Conservation (phyloP, 805 yeast genomes). For the Saturnispora ahearnii region DNA sequence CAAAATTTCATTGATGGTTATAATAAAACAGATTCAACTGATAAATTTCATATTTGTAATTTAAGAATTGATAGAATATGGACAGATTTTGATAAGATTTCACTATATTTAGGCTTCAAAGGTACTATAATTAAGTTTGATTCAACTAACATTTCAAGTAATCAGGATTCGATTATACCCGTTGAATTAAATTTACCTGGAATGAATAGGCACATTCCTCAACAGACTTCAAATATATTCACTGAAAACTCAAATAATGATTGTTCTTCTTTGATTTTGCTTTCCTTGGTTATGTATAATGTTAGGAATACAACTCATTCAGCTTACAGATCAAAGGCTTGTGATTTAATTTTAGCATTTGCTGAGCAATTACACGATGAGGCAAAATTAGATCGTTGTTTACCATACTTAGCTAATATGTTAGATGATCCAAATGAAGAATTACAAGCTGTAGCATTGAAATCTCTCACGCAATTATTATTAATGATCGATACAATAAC, state of each 20-base stretch:
- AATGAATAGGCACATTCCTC: conserved; percentile 38
- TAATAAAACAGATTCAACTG: background rate
- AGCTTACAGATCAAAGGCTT: conserved; percentile 52
- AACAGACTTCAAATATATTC: conserved; percentile 27
- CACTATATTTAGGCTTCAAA: conserved; percentile 32
- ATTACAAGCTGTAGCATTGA: conserved; percentile 60
- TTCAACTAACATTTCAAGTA: conserved; percentile 8
- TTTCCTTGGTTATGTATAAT: conserved; percentile 51
- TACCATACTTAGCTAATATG: conserved; percentile 71
- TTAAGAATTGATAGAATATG: conserved; percentile 52
- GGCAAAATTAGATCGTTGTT: conserved; percentile 71
- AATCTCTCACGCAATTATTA: conserved; percentile 58
- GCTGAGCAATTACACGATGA: conserved; percentile 75
- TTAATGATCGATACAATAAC: conserved; percentile 54
- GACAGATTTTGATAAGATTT: conserved; percentile 45
- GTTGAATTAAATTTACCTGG: conserved; percentile 44
- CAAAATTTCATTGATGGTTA: background rate
- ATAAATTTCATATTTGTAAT: conserved; percentile 36
- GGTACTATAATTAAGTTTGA: conserved; percentile 16
- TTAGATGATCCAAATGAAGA: conserved; percentile 58
- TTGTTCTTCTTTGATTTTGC: conserved; percentile 47
- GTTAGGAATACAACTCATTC: conserved; percentile 54
- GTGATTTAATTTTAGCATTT: conserved; percentile 67
- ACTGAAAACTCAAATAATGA: conserved; percentile 22
- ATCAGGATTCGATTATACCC: conserved; percentile 26